Evolutionary conservation across 495 filamentous ascomycete genomes (phyloP).

Genomic region (Peziza echinospora): DNA sequence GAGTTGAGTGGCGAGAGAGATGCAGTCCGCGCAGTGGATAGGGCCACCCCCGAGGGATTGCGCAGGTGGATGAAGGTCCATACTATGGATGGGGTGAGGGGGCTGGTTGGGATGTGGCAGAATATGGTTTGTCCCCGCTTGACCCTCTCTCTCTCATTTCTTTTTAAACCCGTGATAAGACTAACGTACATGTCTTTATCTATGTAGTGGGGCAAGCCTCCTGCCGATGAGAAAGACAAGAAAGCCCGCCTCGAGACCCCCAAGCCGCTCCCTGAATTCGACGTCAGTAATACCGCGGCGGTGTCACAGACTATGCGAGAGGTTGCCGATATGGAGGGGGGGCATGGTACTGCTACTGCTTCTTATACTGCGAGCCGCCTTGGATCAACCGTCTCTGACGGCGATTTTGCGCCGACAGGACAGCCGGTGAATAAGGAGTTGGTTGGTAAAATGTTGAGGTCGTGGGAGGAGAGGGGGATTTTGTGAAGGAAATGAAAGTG

Average conservation of each 20-base stretch:
- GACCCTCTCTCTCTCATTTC: too few relatives aligned
- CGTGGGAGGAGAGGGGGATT: slow-evolving; percentile 19
- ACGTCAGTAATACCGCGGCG: slow-evolving; percentile 17
- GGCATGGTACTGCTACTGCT: too few relatives aligned
- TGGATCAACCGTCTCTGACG: neutral
- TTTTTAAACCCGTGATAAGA: too few relatives aligned
- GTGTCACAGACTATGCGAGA: slow-evolving; percentile 18
- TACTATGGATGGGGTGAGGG: slow-evolving; percentile 21
- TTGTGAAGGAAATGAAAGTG: too few relatives aligned
- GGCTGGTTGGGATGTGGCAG: slow-evolving; percentile 29
- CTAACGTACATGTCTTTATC: neutral
- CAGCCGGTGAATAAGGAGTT: slow-evolving; percentile 22
- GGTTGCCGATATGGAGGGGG: too few relatives aligned
- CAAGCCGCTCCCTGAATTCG: slow-evolving; percentile 15
- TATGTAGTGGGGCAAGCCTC: slow-evolving; percentile 1
- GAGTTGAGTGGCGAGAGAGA: too few relatives aligned
- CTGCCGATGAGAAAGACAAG: slow-evolving; percentile 2
- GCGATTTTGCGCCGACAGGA: neutral
- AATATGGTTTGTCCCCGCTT: too few relatives aligned
- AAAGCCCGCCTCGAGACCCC: slow-evolving; percentile 4
- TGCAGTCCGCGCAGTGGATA: too few relatives aligned
- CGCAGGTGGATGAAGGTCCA: neutral
- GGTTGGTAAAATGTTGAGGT: slow-evolving; percentile 26
- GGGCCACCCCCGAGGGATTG: too few relatives aligned
- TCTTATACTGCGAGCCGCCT: neutral